Percentiles rank a stretch among this genome's conserved stretches.
Evolutionary conservation across 2,329 filamentous ascomycete species (phyloP).

Genomic region (Ceratocystis cacaofunesta): DNA sequence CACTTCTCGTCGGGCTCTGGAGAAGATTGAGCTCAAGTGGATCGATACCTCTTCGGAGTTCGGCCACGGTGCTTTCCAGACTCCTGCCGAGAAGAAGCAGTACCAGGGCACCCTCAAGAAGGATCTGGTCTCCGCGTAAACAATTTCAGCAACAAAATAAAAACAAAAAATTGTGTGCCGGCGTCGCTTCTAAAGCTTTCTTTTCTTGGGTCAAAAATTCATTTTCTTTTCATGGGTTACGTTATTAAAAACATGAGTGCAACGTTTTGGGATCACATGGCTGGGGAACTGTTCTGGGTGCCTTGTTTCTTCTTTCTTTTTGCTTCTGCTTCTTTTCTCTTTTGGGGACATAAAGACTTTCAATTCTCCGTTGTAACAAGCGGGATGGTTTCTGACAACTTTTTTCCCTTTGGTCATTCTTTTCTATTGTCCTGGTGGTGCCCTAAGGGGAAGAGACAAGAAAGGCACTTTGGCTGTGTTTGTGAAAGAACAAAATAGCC

Average conservation of each 20-base stretch:
- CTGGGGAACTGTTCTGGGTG: conserved; percentile 6
- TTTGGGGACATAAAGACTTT: background rate
- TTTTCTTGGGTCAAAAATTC: conserved; percentile 2
- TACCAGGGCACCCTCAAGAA: conserved; percentile 99
- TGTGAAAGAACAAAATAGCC: background rate
- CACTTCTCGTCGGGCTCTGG: conserved; percentile 85
- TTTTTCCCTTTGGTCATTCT: conserved; percentile 2
- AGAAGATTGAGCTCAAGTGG: conserved; percentile 99
- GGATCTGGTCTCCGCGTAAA: conserved; percentile 48
- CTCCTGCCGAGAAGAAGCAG: conserved; percentile 90
- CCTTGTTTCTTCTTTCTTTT: conserved; percentile 9
- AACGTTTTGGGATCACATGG: conserved; percentile 1
- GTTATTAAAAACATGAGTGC: conserved; percentile 8
- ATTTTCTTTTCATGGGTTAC: conserved; percentile 10
- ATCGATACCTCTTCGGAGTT: conserved; percentile 99
- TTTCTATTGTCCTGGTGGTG: conserved; percentile 1
- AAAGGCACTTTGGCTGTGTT: background rate
- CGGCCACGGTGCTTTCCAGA: conserved; percentile 99
- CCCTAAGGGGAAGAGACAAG: no score
- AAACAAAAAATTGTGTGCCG: conserved; percentile 17
- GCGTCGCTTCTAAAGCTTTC: conserved; percentile 7
- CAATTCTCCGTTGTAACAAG: conserved; percentile 1
- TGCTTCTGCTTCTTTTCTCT: background rate
- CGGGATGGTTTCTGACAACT: background rate
- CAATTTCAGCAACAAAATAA: conserved; percentile 15